phyloP scores from a whole-genome alignment of 1,139 yeast genomes.

The Debaryomyces psychrophilus region DNA sequence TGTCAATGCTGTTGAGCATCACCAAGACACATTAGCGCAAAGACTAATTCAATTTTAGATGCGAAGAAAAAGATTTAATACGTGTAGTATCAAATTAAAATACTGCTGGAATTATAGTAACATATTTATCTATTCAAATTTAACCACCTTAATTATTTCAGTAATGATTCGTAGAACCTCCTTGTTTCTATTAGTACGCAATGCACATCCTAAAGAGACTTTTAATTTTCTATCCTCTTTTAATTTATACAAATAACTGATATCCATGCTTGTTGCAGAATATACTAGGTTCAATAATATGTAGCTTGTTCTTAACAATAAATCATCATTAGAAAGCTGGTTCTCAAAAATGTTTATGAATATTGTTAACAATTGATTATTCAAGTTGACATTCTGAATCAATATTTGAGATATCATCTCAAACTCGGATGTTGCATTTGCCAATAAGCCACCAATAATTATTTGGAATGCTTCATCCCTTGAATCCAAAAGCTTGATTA shows the following conservation, averaged over 20 bases:
- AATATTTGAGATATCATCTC: conserved; percentile 46
- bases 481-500: conserved; percentile 46
- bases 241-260: conserved; percentile 14
- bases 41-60: conserved; percentile 40
- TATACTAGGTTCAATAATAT: conserved; percentile 36
- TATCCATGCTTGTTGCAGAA: conserved; percentile 22
- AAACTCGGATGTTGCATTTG: conserved; percentile 52
- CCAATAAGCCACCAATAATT: conserved; percentile 49
- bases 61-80: neutral
- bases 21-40: conserved; percentile 42
- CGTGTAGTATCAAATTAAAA: neutral
- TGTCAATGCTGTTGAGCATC: conserved; percentile 31
- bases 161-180: conserved; percentile 22
- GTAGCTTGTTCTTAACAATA: conserved; percentile 41
- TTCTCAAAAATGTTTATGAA: conserved; percentile 28
- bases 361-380: conserved; percentile 27
- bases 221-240: conserved; percentile 21
- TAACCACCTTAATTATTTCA: conserved; percentile 11
- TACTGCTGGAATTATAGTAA: neutral
- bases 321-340: conserved; percentile 33
- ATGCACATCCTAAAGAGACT: conserved; percentile 21
- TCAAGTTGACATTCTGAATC: conserved; percentile 25
- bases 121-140: conserved; percentile 9
- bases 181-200: conserved; percentile 18
- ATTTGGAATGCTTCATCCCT: conserved; percentile 40